Evolutionary conservation across 768 basidiomycete species (phyloP).

Genomic region (Tricholoma sp.): DNA sequence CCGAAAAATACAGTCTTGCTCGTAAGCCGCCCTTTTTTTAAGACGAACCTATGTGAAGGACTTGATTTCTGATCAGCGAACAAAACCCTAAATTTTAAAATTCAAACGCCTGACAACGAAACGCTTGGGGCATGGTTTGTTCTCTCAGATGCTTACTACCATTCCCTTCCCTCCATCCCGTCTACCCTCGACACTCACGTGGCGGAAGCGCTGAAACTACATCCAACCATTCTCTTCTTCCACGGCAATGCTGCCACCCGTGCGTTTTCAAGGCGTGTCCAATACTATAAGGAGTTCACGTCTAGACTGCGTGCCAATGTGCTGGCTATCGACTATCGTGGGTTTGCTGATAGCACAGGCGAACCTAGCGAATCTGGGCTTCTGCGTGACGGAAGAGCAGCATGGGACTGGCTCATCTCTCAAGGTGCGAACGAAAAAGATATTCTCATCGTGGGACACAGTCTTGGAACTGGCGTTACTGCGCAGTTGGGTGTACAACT

Average conservation of each 20-base stretch:
- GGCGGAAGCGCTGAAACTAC: slow-evolving; percentile 43
- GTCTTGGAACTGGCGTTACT: slow-evolving; percentile 81
- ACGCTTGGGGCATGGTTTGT: slow-evolving; percentile 85
- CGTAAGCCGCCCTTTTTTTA: slow-evolving; percentile 42
- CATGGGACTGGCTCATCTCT: slow-evolving; percentile 71
- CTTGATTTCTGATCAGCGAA: slow-evolving; percentile 44
- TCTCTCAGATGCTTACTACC: slow-evolving; percentile 63
- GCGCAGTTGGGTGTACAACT: slow-evolving; percentile 45
- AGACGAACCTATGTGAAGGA: neutral
- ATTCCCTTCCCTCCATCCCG: slow-evolving; percentile 36
- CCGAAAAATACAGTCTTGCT: slow-evolving; percentile 77
- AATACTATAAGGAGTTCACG: slow-evolving; percentile 60
- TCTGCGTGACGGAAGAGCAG: slow-evolving; percentile 64
- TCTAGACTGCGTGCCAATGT: slow-evolving; percentile 70
- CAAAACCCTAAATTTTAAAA: slow-evolving; percentile 67
- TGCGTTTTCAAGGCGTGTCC: slow-evolving; percentile 61
- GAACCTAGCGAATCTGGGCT: slow-evolving; percentile 74
- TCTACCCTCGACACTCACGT: slow-evolving; percentile 37
- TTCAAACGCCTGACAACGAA: slow-evolving; percentile 74
- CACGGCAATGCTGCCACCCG: slow-evolving; percentile 90
- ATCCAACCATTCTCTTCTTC: slow-evolving; percentile 84
- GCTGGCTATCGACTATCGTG: slow-evolving; percentile 86
- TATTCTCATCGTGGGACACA: slow-evolving; percentile 80
- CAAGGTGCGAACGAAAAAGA: slow-evolving; percentile 53
- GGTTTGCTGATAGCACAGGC: slow-evolving; percentile 85